Evolutionary conservation across 2,329 filamentous ascomycete species (phyloP).

Genomic region (Colletotrichum neosansevieriae): DNA sequence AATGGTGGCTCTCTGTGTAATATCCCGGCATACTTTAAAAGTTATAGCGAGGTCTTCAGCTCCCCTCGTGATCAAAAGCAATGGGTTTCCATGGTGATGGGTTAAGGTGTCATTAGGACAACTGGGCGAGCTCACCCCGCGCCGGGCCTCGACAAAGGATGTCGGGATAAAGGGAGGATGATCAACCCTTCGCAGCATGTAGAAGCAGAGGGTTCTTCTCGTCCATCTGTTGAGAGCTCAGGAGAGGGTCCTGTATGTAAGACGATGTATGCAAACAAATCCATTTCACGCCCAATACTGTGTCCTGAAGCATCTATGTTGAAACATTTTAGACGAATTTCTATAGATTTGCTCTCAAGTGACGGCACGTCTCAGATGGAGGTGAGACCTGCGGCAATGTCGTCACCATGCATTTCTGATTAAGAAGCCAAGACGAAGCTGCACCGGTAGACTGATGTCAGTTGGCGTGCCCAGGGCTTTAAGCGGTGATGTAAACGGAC

Average conservation of each 20-base stretch:
- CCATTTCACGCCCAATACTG: conserved; percentile 21
- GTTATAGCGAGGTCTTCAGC: conserved; percentile 16
- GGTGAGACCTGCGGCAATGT: too few relatives aligned
- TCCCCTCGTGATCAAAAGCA: conserved; percentile 34
- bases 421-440: too few relatives aligned
- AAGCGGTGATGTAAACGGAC: too few relatives aligned
- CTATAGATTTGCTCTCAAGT: too few relatives aligned
- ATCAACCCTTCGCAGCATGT: neutral
- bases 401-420: too few relatives aligned
- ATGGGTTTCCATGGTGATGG: conserved; percentile 32
- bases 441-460: too few relatives aligned
- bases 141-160: conserved; percentile 3
- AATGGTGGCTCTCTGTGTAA: conserved; percentile 37
- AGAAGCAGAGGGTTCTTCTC: neutral
- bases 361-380: too few relatives aligned
- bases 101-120: conserved; percentile 21
- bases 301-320: too few relatives aligned
- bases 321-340: too few relatives aligned
- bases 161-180: neutral
- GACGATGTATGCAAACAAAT: conserved; percentile 37
- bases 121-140: neutral
- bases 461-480: too few relatives aligned
- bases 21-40: conserved; percentile 38
- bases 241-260: conserved; percentile 34
- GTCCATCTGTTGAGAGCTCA: neutral